A percentile compares a stretch with the other conserved stretches of the same genome.
phyloP scores from a whole-genome alignment of 1,284 basidiomycete species.

The Wallemia hederae region DNA sequence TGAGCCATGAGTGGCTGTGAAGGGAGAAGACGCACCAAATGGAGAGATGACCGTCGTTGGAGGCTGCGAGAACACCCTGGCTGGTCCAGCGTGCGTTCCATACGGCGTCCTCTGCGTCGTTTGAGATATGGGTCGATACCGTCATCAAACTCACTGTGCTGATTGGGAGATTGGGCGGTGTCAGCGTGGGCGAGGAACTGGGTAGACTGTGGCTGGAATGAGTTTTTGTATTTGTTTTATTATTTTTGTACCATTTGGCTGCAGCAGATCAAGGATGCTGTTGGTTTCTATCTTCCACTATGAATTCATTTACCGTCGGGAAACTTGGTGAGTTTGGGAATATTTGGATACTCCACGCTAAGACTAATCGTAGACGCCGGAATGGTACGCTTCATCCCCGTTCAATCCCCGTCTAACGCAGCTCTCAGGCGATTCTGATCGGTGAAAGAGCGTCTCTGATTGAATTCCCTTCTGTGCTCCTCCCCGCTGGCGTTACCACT shows the following conservation, averaged over 20 bases:
- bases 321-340: conserved; percentile 27
- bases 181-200: not conserved
- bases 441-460: conserved; percentile 77
- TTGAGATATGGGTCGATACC: not conserved
- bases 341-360: not conserved
- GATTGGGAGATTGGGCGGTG: not conserved
- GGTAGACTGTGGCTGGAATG: not conserved
- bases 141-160: not conserved
- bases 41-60: not conserved
- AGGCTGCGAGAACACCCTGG: not conserved
- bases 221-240: not conserved
- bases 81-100: not conserved
- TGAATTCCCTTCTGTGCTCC: conserved; percentile 72
- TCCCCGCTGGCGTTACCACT: conserved; percentile 61
- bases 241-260: not conserved
- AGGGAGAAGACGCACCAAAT: not conserved
- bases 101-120: not conserved
- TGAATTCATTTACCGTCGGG: conserved; percentile 29
- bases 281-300: not conserved
- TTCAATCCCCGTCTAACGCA: not conserved
- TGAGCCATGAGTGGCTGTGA: not conserved
- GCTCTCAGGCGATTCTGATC: conserved; percentile 38
- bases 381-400: conserved; percentile 12
- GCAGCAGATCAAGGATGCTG: not conserved
- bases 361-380: conserved; percentile 12